Evolutionary conservation across 108 stramenopile genomes (phyloP), one percentile per base, ranked within the genome.

Genomic region (Pseudonitzschia delicatissima): DNA sequence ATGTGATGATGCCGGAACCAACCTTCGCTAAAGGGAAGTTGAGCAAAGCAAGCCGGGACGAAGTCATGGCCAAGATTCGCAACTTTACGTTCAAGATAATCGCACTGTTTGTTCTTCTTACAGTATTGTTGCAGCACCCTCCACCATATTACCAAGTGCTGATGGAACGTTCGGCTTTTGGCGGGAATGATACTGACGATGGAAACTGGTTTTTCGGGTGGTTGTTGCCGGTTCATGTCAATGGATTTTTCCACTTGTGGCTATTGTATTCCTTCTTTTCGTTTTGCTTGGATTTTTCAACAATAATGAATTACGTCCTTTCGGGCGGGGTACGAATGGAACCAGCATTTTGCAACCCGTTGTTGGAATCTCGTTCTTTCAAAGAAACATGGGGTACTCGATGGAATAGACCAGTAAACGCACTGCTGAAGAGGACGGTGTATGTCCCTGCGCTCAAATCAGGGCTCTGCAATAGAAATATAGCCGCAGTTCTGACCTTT

Each of bases 401-500:
- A 40, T 78, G 77, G 77, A 78, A 78, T 45, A n/a, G 45, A 42
- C 59, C 77, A 12, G 67, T 78, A 5, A 67, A 73, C 12, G 26
- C 5, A 21, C 26, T 78, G 20, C 48, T 78, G n/a, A 66, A 74
- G 63, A 50, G 77, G n/a, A 65, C 66, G 12, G 28, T 71, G 25
- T 78, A 78, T 23, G 48, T 69, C 62, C 77, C 77, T n/a, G 5
- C 39, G 12, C 32, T 44, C n/a, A 53, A 57, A 45, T 18, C 17
- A 3, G 42, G 60, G 17, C 17, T 21, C 3, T 31, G 28, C n/a
- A 26, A 45, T 18, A 35, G 44, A 31, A 18, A 15, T 11, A 28
- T 58, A 3, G 55, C 77, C 4, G 59, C 67, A n/a, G 18, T 74
- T 7, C 11, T 45, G 13, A 78, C 77, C 1, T 77, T 78, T 69